Evolutionary conservation across 352 stramenopile genomes (phyloP).

Genomic region (Phytophthora megakarya): DNA sequence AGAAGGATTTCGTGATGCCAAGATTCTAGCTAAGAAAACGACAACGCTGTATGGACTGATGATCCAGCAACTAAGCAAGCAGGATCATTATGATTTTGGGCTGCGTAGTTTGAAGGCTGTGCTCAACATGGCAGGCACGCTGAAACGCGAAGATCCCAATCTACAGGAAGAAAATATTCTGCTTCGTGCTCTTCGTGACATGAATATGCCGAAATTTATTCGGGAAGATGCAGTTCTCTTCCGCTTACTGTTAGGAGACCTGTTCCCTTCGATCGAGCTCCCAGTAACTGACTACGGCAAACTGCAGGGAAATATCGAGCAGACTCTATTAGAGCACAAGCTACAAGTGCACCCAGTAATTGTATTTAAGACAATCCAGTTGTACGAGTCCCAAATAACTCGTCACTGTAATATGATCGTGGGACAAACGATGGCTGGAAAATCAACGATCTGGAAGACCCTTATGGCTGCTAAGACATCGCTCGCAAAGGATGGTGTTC

Average conservation of each 20-base stretch:
- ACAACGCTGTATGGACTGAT: conserved; percentile 88
- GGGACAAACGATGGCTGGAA: conserved; percentile 90
- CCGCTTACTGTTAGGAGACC: conserved; percentile 84
- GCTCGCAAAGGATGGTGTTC: conserved; percentile 72
- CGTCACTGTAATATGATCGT: conserved; percentile 96
- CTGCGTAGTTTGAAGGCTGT: conserved; percentile 84
- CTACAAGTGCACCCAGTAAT: conserved; percentile 91
- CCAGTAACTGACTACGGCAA: conserved; percentile 92
- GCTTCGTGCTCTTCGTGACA: conserved; percentile 94
- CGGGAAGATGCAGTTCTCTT: conserved; percentile 94
- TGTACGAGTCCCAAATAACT: conserved; percentile 95
- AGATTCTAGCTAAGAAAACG: conserved; percentile 83
- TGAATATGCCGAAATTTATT: conserved; percentile 96
- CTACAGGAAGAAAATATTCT: conserved; percentile 96
- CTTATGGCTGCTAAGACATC: conserved; percentile 73
- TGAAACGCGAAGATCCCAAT: conserved; percentile 96
- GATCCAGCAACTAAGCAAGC: conserved; percentile 88
- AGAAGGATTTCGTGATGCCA: conserved; percentile 84
- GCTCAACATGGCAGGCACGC: conserved; percentile 81
- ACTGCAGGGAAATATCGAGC: conserved; percentile 89
- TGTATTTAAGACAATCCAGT: conserved; percentile 95
- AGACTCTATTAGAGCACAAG: conserved; percentile 82
- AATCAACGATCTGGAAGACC: conserved; percentile 89
- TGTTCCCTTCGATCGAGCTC: conserved; percentile 90
- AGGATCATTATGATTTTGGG: conserved; percentile 90